Evolutionary conservation across 2,329 filamentous ascomycete species (phyloP).

Genomic region (Hymenoscyphus fructigenus): DNA sequence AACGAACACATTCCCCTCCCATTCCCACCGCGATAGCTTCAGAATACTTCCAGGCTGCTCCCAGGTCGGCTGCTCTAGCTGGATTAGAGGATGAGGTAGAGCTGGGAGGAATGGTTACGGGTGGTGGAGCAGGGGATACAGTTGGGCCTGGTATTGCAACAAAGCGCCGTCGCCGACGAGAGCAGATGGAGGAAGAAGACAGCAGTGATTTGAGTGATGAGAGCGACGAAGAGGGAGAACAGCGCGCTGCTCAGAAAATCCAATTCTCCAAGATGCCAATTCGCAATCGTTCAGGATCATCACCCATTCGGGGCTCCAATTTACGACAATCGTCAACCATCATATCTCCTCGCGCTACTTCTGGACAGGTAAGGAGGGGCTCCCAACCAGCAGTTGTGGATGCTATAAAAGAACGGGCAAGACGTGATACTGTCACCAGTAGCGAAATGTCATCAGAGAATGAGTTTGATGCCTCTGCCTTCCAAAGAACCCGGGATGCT

Average conservation of each 20-base stretch:
- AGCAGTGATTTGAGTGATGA: conserved; percentile 84
- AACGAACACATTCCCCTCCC: conserved; percentile 81
- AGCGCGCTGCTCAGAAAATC: conserved; percentile 80
- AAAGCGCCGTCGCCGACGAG: conserved; percentile 63
- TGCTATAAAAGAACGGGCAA: conserved; percentile 65
- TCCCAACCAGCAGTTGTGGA: conserved; percentile 68
- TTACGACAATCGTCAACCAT: conserved; percentile 62
- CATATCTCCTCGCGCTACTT: conserved; percentile 66
- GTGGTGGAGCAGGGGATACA: conserved; percentile 64
- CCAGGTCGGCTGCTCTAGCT: conserved; percentile 55
- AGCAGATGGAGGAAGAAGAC: conserved; percentile 75
- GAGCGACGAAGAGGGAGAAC: conserved; percentile 74
- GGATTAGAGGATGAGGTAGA: conserved; percentile 67
- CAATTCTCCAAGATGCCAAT: conserved; percentile 96
- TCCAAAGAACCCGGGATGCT: conserved; percentile 62
- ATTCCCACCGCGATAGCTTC: conserved; percentile 80
- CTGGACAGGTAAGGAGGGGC: conserved; percentile 53
- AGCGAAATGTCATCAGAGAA: conserved; percentile 83
- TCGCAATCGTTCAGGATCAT: conserved; percentile 81
- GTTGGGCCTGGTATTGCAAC: conserved; percentile 66
- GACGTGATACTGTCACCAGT: conserved; percentile 76
- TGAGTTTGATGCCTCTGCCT: conserved; percentile 67
- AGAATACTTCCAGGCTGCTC: conserved; percentile 79
- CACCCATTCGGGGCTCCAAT: conserved; percentile 71
- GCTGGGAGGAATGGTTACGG: conserved; percentile 66